Base-by-base conservation (phyloP, 164 flowering plant species). In the Stephania yunnanensis region DNA sequence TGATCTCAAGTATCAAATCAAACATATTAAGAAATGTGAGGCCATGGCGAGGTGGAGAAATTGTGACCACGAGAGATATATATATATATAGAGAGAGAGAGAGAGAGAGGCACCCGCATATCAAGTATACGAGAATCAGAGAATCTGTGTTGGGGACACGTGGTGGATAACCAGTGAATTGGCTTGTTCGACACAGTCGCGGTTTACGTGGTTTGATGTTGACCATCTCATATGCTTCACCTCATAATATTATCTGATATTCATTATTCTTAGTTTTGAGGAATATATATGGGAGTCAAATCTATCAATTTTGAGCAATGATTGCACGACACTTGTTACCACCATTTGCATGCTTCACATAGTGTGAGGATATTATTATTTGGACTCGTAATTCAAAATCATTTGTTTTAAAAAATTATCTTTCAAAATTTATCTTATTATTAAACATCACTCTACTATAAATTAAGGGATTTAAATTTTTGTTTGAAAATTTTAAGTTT, bases 21-120 rank as follows among this genome's bases (percentile, higher is more conserved):
- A n/a, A n/a, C n/a, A n/a, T n/a, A n/a, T n/a, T n/a, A n/a, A n/a
- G 25, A 25, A 25, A 25, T 25, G 25, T 25, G 25, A 25, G 25
- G 25, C 25, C 25, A 25, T 25, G 42, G 1, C 1, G 4, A 1
- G 42, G 42, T 36, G 42, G 42, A 36, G 42, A 36, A 36, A 2
- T 36, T 36, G 42, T 36, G 42, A 36, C 4, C 4, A 36, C 42
- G 63, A 45, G 48, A 70, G 75, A 72, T 45, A 68, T 71, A 69
- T 50, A n/a, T n/a, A 68, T 10, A 10, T 44, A 73, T 31, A 19
- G 68, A 73, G 70, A 65, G 70, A 65, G 31, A 68, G 46, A 30
- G 46, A 44, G 46, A 10, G 55, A 50, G 55, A 50, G 55, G 15
- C 12, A 50, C 11, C 55, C 1, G 4, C 0, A 50, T 17, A 10